Evolutionary conservation across 768 basidiomycete genomes (phyloP), one percentile per base, ranked within the genome.

Genomic region (Pisolithus sp.): DNA sequence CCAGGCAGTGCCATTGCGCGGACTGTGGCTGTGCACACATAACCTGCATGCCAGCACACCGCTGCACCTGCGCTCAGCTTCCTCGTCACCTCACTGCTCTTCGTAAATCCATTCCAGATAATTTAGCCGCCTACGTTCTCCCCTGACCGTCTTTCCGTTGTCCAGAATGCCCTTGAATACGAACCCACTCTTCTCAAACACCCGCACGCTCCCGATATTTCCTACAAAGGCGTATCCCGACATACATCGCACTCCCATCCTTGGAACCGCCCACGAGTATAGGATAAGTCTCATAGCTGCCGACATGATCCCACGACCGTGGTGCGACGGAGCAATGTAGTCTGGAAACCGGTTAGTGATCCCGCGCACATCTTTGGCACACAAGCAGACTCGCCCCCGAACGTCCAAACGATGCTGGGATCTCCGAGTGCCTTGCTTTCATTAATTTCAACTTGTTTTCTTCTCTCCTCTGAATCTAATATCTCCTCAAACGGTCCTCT

Each of bases 281-380:
- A 89, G 48, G 30, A 90, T 45, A 5, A 75, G 76, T 7, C 65
- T 66, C 30, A 89, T 59, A 0, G 77, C 84, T n/a, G 77, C 79
- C 20, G 78, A 76, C 88, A 89, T 89, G 55, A 89, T 86, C 0
- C 86, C 85, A 57, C 69, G 73, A 28, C 84, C 74, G 52, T 87
- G 85, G 59, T 85, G 77, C 31, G 75, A 76, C 15, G 80, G 72
- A 5, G 73, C 76, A 39, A 88, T 65, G 55, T 76, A 86, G 60
- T 85, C 86, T 85, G 59, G 44, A 23, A 28, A 5, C 42, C 46
- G 38, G 21, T 49, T 31, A 52, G 50, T 42, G 45, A 49, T 7
- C 34, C 7, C 18, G 2, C 2, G 10, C 30, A 30, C 30, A 8
- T 30, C 30, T 30, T 46, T 39, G 10, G 10, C 40, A 10, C 20